Evolutionary conservation across 1,139 yeast species (phyloP), one percentile per base, ranked within the genome.

Genomic region (Suhomyces ambrosiae): DNA sequence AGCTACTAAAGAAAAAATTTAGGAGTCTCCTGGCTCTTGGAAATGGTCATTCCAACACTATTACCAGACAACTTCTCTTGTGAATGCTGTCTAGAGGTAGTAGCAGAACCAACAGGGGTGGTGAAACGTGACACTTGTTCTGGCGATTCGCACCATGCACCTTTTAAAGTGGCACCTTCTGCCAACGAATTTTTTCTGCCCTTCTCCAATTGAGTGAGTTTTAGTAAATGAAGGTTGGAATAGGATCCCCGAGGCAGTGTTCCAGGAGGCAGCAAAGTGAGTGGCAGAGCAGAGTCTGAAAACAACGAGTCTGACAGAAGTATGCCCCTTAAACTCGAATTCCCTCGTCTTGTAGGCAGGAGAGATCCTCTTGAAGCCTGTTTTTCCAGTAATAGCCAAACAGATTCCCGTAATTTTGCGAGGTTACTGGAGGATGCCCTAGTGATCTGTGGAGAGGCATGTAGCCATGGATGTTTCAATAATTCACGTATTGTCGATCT

Each of bases 401-500:
- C 42, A 7, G 46, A 41, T 9, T 44, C 48, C 17, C 33, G 32
- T 12, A 39, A 28, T 11, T 33, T 26, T 23, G 17, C 28, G 26
- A 39, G 24, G 13, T 26, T 34, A 11, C 17, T 27, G 18, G 35
- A 19, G 5, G 41, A 33, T 2, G 26, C 7, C 11, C 32, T 16
- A 3, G 18, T 3, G 3, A 28, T 12, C 5, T n/a, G 8, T 2
- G 30, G 33, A 5, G 2, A 6, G n/a, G 5, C 15, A 5, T 28
- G 25, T 7, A 76, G 48, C 48, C 79, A 80, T 3, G 79, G 75
- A 54, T 81, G 87, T 2, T 53, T 41, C 36, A 70, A 53, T 23
- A 80, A 69, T 27, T 74, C 69, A 1, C 53, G 57, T 0, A 81
- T 75, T 0, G 77, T 66, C 16, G 76, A 65, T 37, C 92, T 66